Evolutionary conservation across 371 early-diverging fungal genomes (phyloP).

Genomic region (Haplosporangium sp.): DNA sequence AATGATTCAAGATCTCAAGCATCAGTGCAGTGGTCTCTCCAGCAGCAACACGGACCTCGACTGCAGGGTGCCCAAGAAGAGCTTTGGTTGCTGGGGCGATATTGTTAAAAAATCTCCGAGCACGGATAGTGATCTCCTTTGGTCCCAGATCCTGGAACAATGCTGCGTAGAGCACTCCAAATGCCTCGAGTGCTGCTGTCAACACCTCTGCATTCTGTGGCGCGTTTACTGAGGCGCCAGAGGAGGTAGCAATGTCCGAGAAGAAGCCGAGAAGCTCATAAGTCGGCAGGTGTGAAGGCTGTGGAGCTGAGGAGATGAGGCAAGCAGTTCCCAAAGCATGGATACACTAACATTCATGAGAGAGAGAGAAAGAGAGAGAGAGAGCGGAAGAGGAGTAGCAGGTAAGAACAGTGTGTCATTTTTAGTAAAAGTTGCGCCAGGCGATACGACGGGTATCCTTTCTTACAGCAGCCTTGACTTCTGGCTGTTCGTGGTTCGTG

Average conservation of each 20-base stretch:
- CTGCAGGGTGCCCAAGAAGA: slow-evolving; percentile 68
- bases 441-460: no score
- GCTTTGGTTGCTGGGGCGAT: slow-evolving; percentile 28
- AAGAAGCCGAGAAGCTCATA: slow-evolving; percentile 56
- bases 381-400: neutral
- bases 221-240: slow-evolving; percentile 48
- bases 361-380: slow-evolving; percentile 5
- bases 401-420: no score
- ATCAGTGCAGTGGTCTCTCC: slow-evolving; percentile 84
- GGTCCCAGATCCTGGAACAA: slow-evolving; percentile 60
- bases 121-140: slow-evolving; percentile 53
- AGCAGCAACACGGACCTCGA: slow-evolving; percentile 78
- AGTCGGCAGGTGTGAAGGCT: slow-evolving; percentile 68
- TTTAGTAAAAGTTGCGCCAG: no score
- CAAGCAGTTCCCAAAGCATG: slow-evolving; percentile 69
- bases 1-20: slow-evolving; percentile 63
- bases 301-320: slow-evolving; percentile 63
- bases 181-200: slow-evolving; percentile 61
- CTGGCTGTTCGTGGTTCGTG: slow-evolving; percentile 57
- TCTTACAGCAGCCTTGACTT: slow-evolving; percentile 60
- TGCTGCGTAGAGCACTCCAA: slow-evolving; percentile 63
- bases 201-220: slow-evolving; percentile 44
- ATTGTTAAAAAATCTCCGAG: slow-evolving; percentile 30
- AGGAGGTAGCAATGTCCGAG: slow-evolving; percentile 44
- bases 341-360: slow-evolving; percentile 50